A percentile compares a stretch with the other conserved stretches of the same genome.
phyloP scores from a whole-genome alignment of 495 filamentous ascomycete genomes.

The Xylona heveae region DNA sequence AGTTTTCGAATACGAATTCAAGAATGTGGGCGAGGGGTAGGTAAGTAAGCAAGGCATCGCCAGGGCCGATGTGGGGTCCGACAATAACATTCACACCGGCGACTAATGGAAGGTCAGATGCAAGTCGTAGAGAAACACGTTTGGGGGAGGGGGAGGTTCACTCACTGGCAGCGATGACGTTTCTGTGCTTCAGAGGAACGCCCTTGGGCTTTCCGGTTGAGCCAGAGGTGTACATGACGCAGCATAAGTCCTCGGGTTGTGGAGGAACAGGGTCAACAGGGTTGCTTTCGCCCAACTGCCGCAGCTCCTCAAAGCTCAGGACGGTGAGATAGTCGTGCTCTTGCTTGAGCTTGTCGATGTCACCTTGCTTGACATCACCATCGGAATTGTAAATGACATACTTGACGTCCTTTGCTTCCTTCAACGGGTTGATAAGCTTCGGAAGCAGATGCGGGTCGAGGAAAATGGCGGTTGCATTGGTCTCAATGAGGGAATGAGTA shows the following conservation, averaged over 20 bases:
- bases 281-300: slow-evolving; percentile 66
- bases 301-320: slow-evolving; percentile 66
- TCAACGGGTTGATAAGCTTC: slow-evolving; percentile 61
- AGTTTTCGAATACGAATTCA: slow-evolving; percentile 94
- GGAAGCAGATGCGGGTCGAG: slow-evolving; percentile 66
- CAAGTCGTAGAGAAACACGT: background rate
- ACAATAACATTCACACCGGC: slow-evolving; percentile 76
- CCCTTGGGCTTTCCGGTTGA: slow-evolving; percentile 96
- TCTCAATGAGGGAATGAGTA: slow-evolving; percentile 78
- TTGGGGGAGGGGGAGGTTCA: slow-evolving; percentile 4
- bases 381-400: slow-evolving; percentile 81
- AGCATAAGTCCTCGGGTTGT: slow-evolving; percentile 69
- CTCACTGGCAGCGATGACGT: slow-evolving; percentile 74
- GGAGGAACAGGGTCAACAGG: slow-evolving; percentile 65
- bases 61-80: slow-evolving; percentile 63
- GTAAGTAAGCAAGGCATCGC: slow-evolving; percentile 77
- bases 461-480: slow-evolving; percentile 73
- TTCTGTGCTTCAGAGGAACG: slow-evolving; percentile 72
- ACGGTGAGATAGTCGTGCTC: slow-evolving; percentile 48
- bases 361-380: slow-evolving; percentile 47
- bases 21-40: slow-evolving; percentile 89
- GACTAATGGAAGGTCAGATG: slow-evolving; percentile 25
- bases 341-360: slow-evolving; percentile 61
- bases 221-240: slow-evolving; percentile 98
- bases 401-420: slow-evolving; percentile 56